Evolutionary conservation across 371 early-diverging fungal genomes (phyloP).

Genomic region (Mortierella sp.): DNA sequence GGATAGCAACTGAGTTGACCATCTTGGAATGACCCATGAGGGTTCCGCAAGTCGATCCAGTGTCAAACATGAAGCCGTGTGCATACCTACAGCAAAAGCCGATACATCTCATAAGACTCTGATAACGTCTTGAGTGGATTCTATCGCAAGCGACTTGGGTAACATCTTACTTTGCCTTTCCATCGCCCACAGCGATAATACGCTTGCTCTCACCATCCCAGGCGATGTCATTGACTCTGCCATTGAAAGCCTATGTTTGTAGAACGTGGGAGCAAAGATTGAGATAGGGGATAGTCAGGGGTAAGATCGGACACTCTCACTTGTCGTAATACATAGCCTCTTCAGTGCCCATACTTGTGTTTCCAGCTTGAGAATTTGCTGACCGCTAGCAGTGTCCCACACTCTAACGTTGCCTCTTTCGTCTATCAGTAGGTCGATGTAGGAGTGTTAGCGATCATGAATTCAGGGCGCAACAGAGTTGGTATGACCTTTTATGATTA

Average conservation of each 20-base stretch:
- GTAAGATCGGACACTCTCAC: background rate
- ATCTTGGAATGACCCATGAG: constrained; percentile 91
- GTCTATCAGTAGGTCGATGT: constrained; percentile 64
- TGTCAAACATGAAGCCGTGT: constrained; percentile 89
- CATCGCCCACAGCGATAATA: constrained; percentile 95
- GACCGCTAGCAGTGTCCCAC: constrained; percentile 91
- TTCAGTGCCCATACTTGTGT: constrained; percentile 56
- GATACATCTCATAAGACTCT: too few relatives aligned
- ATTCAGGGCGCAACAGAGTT: background rate
- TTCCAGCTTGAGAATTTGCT: constrained; percentile 89
- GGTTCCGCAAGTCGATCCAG: constrained; percentile 92
- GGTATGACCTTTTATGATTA: constrained; percentile 29
- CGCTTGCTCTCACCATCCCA: constrained; percentile 97
- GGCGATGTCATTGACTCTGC: constrained; percentile 87
- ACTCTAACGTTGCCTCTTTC: constrained; percentile 90
- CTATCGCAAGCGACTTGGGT: too few relatives aligned
- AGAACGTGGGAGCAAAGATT: background rate
- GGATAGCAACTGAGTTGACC: constrained; percentile 88
- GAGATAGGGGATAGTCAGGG: background rate
- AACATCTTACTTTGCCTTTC: constrained; percentile 75
- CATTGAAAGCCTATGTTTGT: constrained; percentile 63
- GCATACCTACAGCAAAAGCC: constrained; percentile 88
- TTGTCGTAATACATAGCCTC: background rate
- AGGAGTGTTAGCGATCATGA: too few relatives aligned
- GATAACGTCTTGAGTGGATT: too few relatives aligned